Base-by-base conservation (phyloP, 768 basidiomycete genomes). In the Amanita pseudoporphyria region DNA sequence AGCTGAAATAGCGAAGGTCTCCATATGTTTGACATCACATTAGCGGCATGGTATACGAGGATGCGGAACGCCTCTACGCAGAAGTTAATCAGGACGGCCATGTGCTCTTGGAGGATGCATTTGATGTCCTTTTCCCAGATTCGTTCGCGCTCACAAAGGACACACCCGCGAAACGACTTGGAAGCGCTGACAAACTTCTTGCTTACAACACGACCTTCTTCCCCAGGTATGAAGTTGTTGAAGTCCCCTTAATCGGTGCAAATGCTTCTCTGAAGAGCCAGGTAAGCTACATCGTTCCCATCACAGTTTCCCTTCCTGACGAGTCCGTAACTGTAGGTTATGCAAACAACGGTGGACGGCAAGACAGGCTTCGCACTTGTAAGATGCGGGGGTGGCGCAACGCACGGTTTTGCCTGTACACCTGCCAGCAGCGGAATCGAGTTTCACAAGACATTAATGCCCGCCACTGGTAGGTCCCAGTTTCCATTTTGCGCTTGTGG, bases 41-140 rank as follows among this genome's bases (percentile, higher is more conserved):
- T 51, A 94, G 92, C 48, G 92, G 87, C 1, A 94, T 97, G 90
- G 92, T 93, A 3, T 98, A 98, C 65, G 85, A 94, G 0, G 96
- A 99, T 60, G 92, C 92, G 2, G 90, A 95, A 62, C 75, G 78
- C 54, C 75, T 93, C 38, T 97, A 97, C 60, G 76, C 78, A 7
- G 82, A 86, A 58, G 81, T 97, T 16, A 75, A 75, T 35, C 71
- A 78, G 49, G 79, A 81, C 36, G 84, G 87, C 21, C 67, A 77
- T 35, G 58, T 60, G 1, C 71, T 96, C 13, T 67, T 97, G 33
- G 84, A 96, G 52, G 76, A 83, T 38, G 89, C 93, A 0, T 75
- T 92, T 55, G 63, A 72, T 1, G 73, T 81, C 24, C 72, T 93
- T 10, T 74, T 81, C 61, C 78, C 83, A 2, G 67, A 71, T 45